Conservation (phyloP, 2,329 filamentous ascomycete species). For the Calcarisporium arbuscula region DNA sequence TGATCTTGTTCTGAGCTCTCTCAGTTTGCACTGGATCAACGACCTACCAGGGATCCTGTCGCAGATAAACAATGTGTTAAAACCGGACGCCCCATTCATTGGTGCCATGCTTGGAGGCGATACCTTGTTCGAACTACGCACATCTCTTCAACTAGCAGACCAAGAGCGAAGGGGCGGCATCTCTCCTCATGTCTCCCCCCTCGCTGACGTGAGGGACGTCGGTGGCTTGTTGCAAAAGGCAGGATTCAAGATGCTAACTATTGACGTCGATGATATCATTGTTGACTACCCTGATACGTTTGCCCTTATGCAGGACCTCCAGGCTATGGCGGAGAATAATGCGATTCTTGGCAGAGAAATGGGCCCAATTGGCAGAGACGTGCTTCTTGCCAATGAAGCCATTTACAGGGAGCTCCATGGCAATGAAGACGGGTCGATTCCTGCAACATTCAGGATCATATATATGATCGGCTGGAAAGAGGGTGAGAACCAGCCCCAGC, state of each 20-base stretch:
- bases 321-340: constrained; percentile 94
- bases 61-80: constrained; percentile 80
- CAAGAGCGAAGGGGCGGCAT: constrained; percentile 87
- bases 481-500: constrained; percentile 69
- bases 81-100: constrained; percentile 86
- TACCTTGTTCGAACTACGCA: constrained; percentile 86
- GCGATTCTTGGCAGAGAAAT: constrained; percentile 80
- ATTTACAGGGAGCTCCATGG: constrained; percentile 88
- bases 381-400: constrained; percentile 77
- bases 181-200: constrained; percentile 79
- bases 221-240: constrained; percentile 80
- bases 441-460: constrained; percentile 90
- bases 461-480: constrained; percentile 99
- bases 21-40: constrained; percentile 96
- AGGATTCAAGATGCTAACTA: constrained; percentile 91
- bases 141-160: constrained; percentile 87
- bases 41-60: constrained; percentile 80
- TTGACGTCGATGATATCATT: constrained; percentile 95
- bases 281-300: constrained; percentile 90
- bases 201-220: constrained; percentile 88
- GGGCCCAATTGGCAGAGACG: constrained; percentile 71
- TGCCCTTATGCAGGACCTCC: constrained; percentile 85
- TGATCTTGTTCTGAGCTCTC: constrained; percentile 81
- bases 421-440: constrained; percentile 68
- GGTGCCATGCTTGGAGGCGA: constrained; percentile 96